Conservation (phyloP, 768 basidiomycete genomes). For the Agaricus subrufescens region DNA sequence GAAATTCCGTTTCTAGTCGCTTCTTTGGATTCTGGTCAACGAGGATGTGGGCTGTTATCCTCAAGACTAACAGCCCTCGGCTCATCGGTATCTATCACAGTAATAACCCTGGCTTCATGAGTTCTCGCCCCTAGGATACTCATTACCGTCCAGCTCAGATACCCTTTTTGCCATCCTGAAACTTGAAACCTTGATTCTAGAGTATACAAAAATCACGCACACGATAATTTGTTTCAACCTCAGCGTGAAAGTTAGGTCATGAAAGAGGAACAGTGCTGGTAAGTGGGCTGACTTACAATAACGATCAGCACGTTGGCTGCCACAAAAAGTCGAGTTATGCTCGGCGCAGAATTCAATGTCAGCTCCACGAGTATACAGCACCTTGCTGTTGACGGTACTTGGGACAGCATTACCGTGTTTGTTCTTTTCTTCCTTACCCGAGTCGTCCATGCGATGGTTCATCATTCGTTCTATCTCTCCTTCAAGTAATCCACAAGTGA, state of each 20-base stretch:
- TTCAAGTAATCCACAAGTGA: background rate
- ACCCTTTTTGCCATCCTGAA: background rate
- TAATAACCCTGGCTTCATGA: slow-evolving; percentile 3
- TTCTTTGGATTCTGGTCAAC: background rate
- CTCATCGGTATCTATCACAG: background rate
- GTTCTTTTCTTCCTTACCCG: background rate
- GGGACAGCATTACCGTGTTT: background rate
- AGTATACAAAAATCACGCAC: slow-evolving; percentile 1
- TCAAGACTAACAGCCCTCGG: slow-evolving; percentile 3
- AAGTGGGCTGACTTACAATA: no score
- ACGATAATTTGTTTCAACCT: slow-evolving; percentile 3
- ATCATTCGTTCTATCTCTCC: background rate
- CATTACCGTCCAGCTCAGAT: slow-evolving; percentile 1
- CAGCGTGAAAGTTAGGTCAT: slow-evolving; percentile 6
- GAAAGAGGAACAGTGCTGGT: no score
- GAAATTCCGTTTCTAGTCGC: background rate
- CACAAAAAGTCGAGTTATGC: background rate
- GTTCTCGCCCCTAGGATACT: background rate
- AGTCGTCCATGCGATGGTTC: background rate
- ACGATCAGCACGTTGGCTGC: background rate
- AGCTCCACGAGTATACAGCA: slow-evolving; percentile 2
- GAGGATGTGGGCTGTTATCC: background rate
- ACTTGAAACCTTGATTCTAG: slow-evolving; percentile 3
- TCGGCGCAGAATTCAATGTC: background rate
- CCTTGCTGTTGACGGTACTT: background rate